A percentile compares a stretch with the other conserved stretches of the same genome.
These are phyloP conservation scores for Ganoderma boninense DNA, from an alignment of 1,284 basidiomycete species.

Conservation along the genomic window DNA sequence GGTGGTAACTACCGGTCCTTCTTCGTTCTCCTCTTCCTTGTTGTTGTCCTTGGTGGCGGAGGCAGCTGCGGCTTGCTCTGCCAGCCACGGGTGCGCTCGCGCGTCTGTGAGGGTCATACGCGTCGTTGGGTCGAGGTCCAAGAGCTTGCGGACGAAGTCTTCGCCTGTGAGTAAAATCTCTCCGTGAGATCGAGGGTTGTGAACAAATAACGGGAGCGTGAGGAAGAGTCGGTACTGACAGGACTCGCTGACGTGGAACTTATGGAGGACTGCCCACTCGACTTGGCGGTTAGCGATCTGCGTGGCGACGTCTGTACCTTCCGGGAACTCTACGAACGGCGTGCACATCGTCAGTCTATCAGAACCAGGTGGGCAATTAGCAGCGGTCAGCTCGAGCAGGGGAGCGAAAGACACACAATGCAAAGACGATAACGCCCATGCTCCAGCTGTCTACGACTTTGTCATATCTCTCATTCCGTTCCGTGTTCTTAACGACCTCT, in stretches of 20 bases:
- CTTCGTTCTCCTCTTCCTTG: not conserved
- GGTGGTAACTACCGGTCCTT: not conserved
- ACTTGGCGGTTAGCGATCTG: constrained; percentile 64
- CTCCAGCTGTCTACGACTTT: constrained; percentile 19
- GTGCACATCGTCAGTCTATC: constrained; percentile 71
- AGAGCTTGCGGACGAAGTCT: constrained; percentile 57
- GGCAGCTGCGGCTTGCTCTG: not conserved
- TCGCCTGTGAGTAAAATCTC: constrained; percentile 11
- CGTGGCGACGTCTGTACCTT: constrained; percentile 56
- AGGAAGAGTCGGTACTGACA: not conserved
- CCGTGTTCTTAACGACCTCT: constrained; percentile 6
- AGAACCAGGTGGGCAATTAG: no score
- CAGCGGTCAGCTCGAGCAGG: not conserved
- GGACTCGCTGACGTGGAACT: constrained; percentile 19
- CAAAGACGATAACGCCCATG: constrained; percentile 16
- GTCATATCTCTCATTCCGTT: constrained; percentile 10
- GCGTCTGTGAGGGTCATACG: constrained; percentile 70
- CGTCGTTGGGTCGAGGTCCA: constrained; percentile 58
- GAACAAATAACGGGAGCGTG: no score
- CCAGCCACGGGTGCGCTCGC: constrained; percentile 73
- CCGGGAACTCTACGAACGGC: constrained; percentile 76
- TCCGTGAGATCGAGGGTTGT: not conserved
- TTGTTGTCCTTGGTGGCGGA: not conserved
- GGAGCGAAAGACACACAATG: constrained; percentile 4
- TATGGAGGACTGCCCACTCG: constrained; percentile 65